These are phyloP conservation scores for Colletotrichum liaoningense DNA, from an alignment of 2,329 filamentous ascomycete genomes.

Conservation along the genomic window DNA sequence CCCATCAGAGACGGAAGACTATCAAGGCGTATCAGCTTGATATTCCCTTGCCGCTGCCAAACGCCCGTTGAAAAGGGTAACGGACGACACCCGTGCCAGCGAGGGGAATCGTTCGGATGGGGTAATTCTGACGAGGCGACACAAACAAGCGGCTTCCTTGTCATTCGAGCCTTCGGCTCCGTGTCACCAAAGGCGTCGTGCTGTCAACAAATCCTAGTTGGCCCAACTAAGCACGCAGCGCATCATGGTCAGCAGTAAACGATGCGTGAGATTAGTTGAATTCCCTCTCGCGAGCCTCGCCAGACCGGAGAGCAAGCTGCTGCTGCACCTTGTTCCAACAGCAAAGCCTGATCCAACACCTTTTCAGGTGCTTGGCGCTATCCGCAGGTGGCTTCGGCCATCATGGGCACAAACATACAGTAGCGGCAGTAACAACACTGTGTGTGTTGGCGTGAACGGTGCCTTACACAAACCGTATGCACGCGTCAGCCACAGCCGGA, in stretches of 20 bases:
- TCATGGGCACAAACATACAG: not conserved
- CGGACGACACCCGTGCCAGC: not conserved
- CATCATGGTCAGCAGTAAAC: not conserved
- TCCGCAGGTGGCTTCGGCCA: not conserved
- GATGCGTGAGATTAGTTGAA: not conserved
- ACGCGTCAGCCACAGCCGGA: not conserved
- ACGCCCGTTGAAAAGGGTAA: not conserved
- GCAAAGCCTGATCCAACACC: not conserved
- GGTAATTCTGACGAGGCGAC: constrained; percentile 15
- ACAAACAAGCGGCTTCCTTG: constrained; percentile 14
- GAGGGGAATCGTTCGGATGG: constrained; percentile 7
- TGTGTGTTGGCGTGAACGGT: not conserved
- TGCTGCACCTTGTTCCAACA: not conserved
- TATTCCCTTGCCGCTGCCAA: not conserved
- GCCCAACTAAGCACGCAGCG: not conserved
- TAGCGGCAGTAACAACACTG: not conserved
- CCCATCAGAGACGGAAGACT: not conserved
- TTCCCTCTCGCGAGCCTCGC: not conserved
- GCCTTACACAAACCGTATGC: constrained; percentile 12
- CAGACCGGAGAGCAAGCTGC: not conserved
- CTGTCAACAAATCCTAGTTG: not conserved
- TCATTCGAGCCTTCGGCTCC: constrained; percentile 1
- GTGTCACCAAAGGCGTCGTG: constrained; percentile 12
- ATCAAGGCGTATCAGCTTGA: not conserved
- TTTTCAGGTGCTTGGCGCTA: not conserved